These are phyloP conservation scores for Lactarius pseudohatsudake DNA, from an alignment of 768 basidiomycete species.

Conservation along the genomic window DNA sequence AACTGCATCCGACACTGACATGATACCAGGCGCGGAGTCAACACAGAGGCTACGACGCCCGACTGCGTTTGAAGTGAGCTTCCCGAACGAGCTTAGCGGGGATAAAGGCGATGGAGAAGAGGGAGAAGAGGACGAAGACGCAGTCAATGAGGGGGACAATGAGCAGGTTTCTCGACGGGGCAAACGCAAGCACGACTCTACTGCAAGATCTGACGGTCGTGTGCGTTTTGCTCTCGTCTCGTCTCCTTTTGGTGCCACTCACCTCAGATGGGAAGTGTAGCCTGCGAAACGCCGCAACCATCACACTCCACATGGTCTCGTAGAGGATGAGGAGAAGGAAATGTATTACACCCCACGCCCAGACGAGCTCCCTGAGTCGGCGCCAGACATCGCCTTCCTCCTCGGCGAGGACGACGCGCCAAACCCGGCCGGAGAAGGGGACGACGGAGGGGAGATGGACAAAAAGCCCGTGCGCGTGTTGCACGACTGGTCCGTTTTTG, in stretches of 20 bases:
- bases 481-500: conserved; percentile 60
- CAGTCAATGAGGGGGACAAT: background rate
- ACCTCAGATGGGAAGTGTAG: background rate
- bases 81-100: conserved; percentile 41
- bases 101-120: background rate
- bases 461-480: conserved; percentile 57
- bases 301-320: background rate
- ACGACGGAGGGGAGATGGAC: conserved; percentile 26
- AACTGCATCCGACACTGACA: background rate
- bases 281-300: conserved; percentile 9
- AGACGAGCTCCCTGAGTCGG: conserved; percentile 24
- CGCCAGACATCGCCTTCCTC: conserved; percentile 27
- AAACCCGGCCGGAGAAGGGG: conserved; percentile 26
- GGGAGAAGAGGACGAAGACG: conserved; percentile 1
- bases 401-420: conserved; percentile 32
- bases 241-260: background rate
- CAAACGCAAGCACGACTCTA: conserved; percentile 6
- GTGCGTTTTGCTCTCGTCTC: background rate
- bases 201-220: conserved; percentile 1
- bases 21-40: background rate
- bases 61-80: conserved; percentile 56
- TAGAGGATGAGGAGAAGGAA: background rate
- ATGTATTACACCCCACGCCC: conserved; percentile 16
- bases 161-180: background rate
- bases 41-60: conserved; percentile 33